Base-by-base conservation (phyloP, 768 basidiomycete species). In the Podaxis sp. region DNA sequence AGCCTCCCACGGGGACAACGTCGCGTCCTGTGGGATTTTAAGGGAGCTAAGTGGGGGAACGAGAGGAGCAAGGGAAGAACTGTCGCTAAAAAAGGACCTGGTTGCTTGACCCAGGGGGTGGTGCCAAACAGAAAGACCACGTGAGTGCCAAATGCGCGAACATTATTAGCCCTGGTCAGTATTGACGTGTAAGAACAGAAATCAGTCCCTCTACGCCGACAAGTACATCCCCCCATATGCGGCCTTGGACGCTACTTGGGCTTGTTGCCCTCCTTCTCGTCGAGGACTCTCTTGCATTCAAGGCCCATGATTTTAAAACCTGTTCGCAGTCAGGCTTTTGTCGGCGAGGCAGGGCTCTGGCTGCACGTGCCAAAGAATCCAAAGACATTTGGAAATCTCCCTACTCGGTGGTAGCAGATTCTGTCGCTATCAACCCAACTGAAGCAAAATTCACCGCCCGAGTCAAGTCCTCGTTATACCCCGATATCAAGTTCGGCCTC, bases 261-360 rank as follows among this genome's bases (percentile, higher is more conserved):
- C 68, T 75, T 48, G 60, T 80, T 44, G 68, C 73, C 51, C 66
- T 81, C 50, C 71, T 80, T 26, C 55, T 78, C 22, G 64, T 69
- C 15, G 74, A 78, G 46, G 72, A 78, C 61, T 72, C 80, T 5
- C 67, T 82, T 30, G 86, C 89, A 38, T 85, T 92, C 76, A 92
- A 92, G 77, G 77, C 81, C 20, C 83, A 89, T 63, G 94, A 98
- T 75, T 99, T 96, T 83, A 98, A 97, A 76, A 93, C 87, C 62
- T 99, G 97, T 71, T 82, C 83, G n/a, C 93, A 99, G 75, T 86
- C 94, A 0, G 95, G 92, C 20, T 99, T 99, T 76, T 99, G 97
- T 79, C 85, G 93, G 65, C 74, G 80, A 66, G 94, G 95, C 56
- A 87, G 96, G 52, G 91, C 90, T 0, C 85, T 99, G 50, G 85